phyloP scores from a whole-genome alignment of 768 basidiomycete species.

The Boletellus emodensis region DNA sequence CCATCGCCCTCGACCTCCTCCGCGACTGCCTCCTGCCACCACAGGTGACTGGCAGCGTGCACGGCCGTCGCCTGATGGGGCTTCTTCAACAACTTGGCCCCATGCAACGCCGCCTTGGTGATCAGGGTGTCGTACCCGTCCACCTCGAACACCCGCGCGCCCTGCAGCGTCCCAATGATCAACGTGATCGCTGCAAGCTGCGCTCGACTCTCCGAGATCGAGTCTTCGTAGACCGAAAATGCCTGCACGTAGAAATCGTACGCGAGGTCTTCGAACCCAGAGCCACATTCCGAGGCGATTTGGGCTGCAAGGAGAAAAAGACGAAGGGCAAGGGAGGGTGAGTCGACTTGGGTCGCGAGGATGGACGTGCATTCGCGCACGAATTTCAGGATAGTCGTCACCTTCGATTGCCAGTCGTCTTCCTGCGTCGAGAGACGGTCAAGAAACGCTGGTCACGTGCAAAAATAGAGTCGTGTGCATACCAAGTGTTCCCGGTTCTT shows the following conservation, averaged over 20 bases:
- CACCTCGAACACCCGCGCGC: slow-evolving; percentile 83
- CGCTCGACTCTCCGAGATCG: slow-evolving; percentile 91
- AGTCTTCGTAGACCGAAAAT: slow-evolving; percentile 97
- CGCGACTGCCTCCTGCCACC: slow-evolving; percentile 81
- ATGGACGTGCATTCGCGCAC: slow-evolving; percentile 90
- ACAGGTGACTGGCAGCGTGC: slow-evolving; percentile 90
- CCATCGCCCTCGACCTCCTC: slow-evolving; percentile 34
- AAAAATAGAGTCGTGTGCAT: slow-evolving; percentile 13
- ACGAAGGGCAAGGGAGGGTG: slow-evolving; percentile 86
- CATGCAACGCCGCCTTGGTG: slow-evolving; percentile 98
- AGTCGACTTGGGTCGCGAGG: slow-evolving; percentile 89
- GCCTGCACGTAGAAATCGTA: slow-evolving; percentile 99
- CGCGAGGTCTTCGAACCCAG: slow-evolving; percentile 91
- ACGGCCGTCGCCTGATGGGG: slow-evolving; percentile 96
- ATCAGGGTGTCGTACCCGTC: slow-evolving; percentile 98
- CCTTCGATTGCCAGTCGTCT: slow-evolving; percentile 80
- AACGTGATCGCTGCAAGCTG: slow-evolving; percentile 97
- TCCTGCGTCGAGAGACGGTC: slow-evolving; percentile 46
- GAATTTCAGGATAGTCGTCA: slow-evolving; percentile 89
- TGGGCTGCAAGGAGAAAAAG: slow-evolving; percentile 95
- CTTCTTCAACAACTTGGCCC: slow-evolving; percentile 95
- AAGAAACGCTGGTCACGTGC: neutral
- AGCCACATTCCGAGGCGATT: slow-evolving; percentile 89
- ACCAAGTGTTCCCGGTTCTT: slow-evolving; percentile 76
- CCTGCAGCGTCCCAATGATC: slow-evolving; percentile 87